A percentile compares a stretch with the other conserved stretches of the same genome.
These are phyloP conservation scores for Paecilomyces sp. DNA, from an alignment of 2,329 filamentous ascomycete genomes.

Conservation along the genomic window DNA sequence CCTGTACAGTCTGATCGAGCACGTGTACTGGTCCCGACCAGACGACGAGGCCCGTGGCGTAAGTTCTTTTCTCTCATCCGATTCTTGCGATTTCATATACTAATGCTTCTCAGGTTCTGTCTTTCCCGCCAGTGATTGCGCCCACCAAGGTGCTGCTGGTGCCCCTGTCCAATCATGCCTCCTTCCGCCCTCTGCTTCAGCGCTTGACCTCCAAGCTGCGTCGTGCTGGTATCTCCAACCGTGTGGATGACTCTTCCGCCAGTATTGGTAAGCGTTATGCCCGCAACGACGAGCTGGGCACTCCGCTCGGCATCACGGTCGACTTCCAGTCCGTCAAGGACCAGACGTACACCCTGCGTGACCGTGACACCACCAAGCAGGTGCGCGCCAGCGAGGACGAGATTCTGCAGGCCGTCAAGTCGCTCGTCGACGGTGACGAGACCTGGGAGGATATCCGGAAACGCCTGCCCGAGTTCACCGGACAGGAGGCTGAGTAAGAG, in stretches of 20 bases:
- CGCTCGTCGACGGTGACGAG: constrained; percentile 55
- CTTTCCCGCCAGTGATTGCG: constrained; percentile 70
- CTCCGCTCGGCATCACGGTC: constrained; percentile 85
- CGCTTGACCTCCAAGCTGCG: constrained; percentile 70
- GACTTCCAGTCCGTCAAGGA: constrained; percentile 95
- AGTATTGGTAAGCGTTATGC: constrained; percentile 93
- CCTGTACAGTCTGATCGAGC: constrained; percentile 86
- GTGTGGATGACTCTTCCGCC: constrained; percentile 82
- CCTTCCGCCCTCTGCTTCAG: constrained; percentile 71
- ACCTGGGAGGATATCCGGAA: constrained; percentile 64
- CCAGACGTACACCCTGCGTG: constrained; percentile 75
- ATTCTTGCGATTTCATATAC: constrained; percentile 2
- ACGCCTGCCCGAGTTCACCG: constrained; percentile 77
- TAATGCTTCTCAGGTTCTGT: constrained; percentile 52
- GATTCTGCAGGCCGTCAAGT: constrained; percentile 67
- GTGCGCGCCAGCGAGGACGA: constrained; percentile 76
- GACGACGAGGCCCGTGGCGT: constrained; percentile 80
- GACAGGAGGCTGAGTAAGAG: constrained; percentile 53
- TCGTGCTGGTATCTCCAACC: constrained; percentile 68
- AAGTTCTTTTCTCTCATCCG: constrained; percentile 38
- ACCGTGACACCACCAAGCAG: constrained; percentile 85
- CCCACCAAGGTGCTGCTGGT: constrained; percentile 93
- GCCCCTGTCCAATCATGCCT: constrained; percentile 71
- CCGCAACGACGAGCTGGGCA: constrained; percentile 92
- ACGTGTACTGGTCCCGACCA: constrained; percentile 87